Evolutionary conservation across 148 eudicot species (phyloP), one percentile per base, ranked within the genome.

Genomic region (Arctostaphylos glauca): DNA sequence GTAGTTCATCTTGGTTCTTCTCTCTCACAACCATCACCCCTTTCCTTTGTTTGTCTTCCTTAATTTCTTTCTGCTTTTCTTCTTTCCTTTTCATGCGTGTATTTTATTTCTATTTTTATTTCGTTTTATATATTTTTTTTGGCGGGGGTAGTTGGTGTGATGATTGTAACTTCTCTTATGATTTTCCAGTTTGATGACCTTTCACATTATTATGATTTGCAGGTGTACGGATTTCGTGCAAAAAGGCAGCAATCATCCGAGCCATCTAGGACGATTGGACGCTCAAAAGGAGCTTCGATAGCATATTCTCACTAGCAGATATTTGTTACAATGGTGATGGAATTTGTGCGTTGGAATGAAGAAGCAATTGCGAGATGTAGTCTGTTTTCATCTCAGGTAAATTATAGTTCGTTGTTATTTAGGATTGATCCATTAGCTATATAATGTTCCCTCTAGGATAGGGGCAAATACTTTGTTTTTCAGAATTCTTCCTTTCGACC

Each of bases 201-300:
- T 31, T 59, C 78, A 59, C 53, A 9, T 71, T 52, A 71, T 77
- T 72, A 76, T 73, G 55, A 80, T 66, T 76, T 81, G 77, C 84
- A 97, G 99, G 85, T 94, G 96, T 96, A 92, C 73, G 99, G 94
- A 88, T 81, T 97, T 84, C 95, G 93, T 82, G 93, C 97, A 31
- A 98, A 96, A 91, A 87, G 87, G 83, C 95, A 86, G 81, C 90
- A 84, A 76, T 84, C 91, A 62, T 85, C 93, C 25, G 96, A 97
- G 77, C 78, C 90, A 78, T 88, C 88, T 48, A 98, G 98, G 78
- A 86, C 91, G 53, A 97, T 97, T 84, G 98, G 98, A 75, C 95
- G 98, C 76, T 91, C 99, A n/a, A 94, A 91, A 84, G 99, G 98
- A 80, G 91, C 98, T 87, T 88, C 97, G 79, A 84, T 94, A 83